Conservation (phyloP, 2,329 filamentous ascomycete species). For the Nannizzia gypsea region DNA sequence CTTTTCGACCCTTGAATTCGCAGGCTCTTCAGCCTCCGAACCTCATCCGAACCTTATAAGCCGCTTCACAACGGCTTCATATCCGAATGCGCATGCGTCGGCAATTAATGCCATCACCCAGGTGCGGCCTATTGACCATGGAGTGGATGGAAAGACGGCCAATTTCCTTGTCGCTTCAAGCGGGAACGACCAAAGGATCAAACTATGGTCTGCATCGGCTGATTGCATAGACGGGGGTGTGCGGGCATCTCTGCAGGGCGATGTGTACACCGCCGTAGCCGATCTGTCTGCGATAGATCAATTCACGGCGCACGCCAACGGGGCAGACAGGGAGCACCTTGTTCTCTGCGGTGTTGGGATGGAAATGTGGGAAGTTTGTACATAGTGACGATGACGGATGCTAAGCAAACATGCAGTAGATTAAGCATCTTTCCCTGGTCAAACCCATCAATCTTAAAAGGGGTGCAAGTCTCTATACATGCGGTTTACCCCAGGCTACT, state of each 20-base stretch:
- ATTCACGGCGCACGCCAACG: conserved; percentile 19
- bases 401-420: conserved; percentile 9
- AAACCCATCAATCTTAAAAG: conserved; percentile 1
- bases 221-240: conserved; percentile 18
- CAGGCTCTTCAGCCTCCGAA: conserved; percentile 9
- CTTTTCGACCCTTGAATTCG: conserved; percentile 36
- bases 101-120: conserved; percentile 32
- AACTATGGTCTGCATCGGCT: conserved; percentile 29
- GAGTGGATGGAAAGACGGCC: conserved; percentile 2
- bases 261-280: conserved; percentile 40
- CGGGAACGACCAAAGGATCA: conserved; percentile 38
- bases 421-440: conserved; percentile 2
- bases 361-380: conserved; percentile 29
- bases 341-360: conserved; percentile 41
- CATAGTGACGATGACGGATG: background rate
- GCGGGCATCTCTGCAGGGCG: conserved; percentile 15
- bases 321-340: conserved; percentile 17
- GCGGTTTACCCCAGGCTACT: background rate
- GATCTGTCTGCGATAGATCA: conserved; percentile 43
- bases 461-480: background rate
- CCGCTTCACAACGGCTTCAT: conserved; percentile 23
- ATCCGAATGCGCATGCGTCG: conserved; percentile 35
- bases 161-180: conserved; percentile 26
- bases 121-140: conserved; percentile 13
- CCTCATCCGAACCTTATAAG: background rate